These are phyloP conservation scores for Globisporangium alternatum DNA, from an alignment of 352 stramenopile species.

Conservation along the genomic window DNA sequence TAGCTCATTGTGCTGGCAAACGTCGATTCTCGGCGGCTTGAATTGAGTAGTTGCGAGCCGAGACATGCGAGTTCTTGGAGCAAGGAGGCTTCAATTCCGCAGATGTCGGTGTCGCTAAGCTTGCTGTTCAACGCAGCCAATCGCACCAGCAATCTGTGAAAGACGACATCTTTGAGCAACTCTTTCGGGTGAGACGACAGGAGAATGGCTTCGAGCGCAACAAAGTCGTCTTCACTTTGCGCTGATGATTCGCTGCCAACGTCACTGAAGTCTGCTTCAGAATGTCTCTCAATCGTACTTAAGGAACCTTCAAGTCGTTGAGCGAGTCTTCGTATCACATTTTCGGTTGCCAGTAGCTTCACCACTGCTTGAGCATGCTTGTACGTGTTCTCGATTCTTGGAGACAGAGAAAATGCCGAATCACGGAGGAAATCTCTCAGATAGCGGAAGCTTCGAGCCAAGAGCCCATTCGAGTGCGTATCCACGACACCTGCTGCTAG, in stretches of 20 bases:
- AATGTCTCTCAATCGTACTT: background rate
- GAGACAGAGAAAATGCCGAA: background rate
- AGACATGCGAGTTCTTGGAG: constrained; percentile 26
- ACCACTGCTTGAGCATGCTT: constrained; percentile 1
- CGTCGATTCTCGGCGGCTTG: constrained; percentile 19
- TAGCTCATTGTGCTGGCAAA: constrained; percentile 19
- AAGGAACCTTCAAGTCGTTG: background rate
- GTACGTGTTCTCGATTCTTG: background rate
- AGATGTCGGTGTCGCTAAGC: background rate
- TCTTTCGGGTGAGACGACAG: constrained; percentile 22
- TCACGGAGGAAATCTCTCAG: constrained; percentile 3
- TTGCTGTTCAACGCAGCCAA: constrained; percentile 19
- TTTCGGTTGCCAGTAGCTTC: constrained; percentile 6
- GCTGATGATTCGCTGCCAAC: background rate
- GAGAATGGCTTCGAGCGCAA: constrained; percentile 22
- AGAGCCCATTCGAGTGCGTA: background rate
- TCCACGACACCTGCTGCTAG: background rate
- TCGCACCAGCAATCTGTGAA: constrained; percentile 18
- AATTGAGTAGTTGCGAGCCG: constrained; percentile 18
- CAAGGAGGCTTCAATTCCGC: constrained; percentile 7
- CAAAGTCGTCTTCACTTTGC: constrained; percentile 19
- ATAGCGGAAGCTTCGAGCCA: background rate
- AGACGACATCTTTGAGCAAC: constrained; percentile 11
- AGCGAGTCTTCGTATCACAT: background rate
- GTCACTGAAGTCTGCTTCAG: background rate